These are phyloP conservation scores for Fusarium pininemorale DNA, from an alignment of 2,329 filamentous ascomycete species.

Conservation along the genomic window DNA sequence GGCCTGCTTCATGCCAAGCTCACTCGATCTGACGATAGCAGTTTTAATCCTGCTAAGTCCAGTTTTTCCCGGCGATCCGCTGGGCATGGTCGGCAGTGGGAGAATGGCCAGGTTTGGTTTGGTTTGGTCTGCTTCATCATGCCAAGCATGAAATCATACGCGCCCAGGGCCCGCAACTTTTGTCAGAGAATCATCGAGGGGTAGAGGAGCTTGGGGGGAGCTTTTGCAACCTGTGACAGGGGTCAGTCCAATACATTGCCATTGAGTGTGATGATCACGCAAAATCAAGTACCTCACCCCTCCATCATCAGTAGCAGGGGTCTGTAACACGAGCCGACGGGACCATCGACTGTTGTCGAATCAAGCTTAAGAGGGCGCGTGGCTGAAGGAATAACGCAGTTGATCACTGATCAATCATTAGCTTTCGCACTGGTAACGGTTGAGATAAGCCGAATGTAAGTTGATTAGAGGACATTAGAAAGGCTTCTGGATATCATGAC, in stretches of 20 bases:
- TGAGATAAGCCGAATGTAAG: not conserved
- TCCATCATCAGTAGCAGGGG: constrained; percentile 32
- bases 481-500: not conserved
- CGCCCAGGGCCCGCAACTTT: constrained; percentile 24
- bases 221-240: constrained; percentile 30
- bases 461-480: not conserved
- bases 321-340: constrained; percentile 35
- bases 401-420: constrained; percentile 4
- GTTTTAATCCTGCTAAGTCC: constrained; percentile 9
- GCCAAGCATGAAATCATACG: constrained; percentile 43
- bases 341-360: constrained; percentile 24
- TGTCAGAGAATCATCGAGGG: constrained; percentile 37
- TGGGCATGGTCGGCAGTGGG: constrained; percentile 3
- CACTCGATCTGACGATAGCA: not conserved
- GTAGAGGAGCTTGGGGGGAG: constrained; percentile 22
- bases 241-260: constrained; percentile 22
- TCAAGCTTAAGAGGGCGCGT: constrained; percentile 28
- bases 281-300: constrained; percentile 35
- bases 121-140: constrained; percentile 15
- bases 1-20: not conserved
- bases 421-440: not conserved
- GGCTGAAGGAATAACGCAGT: constrained; percentile 1
- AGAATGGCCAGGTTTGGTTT: not conserved
- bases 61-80: constrained; percentile 20
- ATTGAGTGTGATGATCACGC: constrained; percentile 3